A percentile compares a stretch with the other conserved stretches of the same genome.
Conservation (phyloP, 169 alveolate species). For the Plasmodium adleri region DNA sequence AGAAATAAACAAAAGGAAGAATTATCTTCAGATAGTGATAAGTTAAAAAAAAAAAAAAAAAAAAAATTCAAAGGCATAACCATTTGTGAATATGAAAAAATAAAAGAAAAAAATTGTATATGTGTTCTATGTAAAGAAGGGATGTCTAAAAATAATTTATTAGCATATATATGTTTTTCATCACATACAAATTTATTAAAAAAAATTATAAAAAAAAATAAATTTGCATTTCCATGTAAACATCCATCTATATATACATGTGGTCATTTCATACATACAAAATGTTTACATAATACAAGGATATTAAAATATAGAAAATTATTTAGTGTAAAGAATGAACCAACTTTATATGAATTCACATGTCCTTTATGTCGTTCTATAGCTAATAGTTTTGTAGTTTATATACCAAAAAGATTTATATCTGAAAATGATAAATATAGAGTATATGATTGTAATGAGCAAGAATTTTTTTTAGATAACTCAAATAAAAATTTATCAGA, state of each 20-base stretch:
- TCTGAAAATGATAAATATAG: slow-evolving; percentile 36
- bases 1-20: background rate
- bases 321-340: slow-evolving; percentile 23
- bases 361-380: slow-evolving; percentile 67
- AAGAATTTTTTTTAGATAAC: slow-evolving; percentile 27
- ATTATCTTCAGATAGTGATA: background rate
- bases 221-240: slow-evolving; percentile 67
- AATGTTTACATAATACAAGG: slow-evolving; percentile 54
- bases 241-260: slow-evolving; percentile 62
- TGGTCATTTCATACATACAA: slow-evolving; percentile 68
- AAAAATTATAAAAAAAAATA: slow-evolving; percentile 62
- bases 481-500: slow-evolving; percentile 48
- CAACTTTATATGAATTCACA: slow-evolving; percentile 53
- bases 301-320: slow-evolving; percentile 18
- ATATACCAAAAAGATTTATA: slow-evolving; percentile 53
- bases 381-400: slow-evolving; percentile 57
- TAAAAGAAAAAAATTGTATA: slow-evolving; percentile 62
- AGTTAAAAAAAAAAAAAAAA: background rate
- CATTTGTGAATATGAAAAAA: slow-evolving; percentile 47
- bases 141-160: slow-evolving; percentile 45
- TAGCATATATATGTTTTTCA: slow-evolving; percentile 65
- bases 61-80: background rate
- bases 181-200: slow-evolving; percentile 57
- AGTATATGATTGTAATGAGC: slow-evolving; percentile 32
- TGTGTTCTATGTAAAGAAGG: slow-evolving; percentile 74